A percentile compares a stretch with the other conserved stretches of the same genome.
Evolutionary conservation across 2,329 filamentous ascomycete genomes (phyloP).

Genomic region (Verticillium albo-atrum): DNA sequence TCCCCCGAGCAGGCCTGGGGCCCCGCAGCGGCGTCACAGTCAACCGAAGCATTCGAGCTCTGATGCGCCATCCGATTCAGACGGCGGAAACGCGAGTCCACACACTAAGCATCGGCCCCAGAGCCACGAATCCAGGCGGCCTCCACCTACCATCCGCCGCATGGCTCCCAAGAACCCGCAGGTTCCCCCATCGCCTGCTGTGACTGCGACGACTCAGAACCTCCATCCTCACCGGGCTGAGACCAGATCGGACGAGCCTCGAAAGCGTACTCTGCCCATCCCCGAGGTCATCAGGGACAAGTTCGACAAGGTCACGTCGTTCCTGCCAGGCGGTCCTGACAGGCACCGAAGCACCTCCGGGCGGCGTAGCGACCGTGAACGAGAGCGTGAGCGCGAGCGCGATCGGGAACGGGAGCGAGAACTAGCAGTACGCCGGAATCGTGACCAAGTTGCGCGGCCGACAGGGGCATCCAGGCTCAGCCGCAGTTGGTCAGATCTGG

Average conservation of each 20-base stretch:
- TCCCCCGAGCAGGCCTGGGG: constrained; percentile 25
- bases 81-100: constrained; percentile 14
- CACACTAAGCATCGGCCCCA: constrained; percentile 15
- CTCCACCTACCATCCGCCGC: constrained; percentile 27
- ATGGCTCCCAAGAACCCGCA: constrained; percentile 23
- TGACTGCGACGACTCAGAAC: constrained; percentile 9
- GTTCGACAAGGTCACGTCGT: constrained; percentile 38
- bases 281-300: constrained; percentile 38
- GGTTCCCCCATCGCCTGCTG: constrained; percentile 18
- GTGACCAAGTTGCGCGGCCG: constrained; percentile 29
- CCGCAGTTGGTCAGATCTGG: constrained; percentile 35
- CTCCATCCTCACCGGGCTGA: constrained; percentile 24
- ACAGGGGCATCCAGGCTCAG: constrained; percentile 30
- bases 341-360: constrained; percentile 31
- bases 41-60: constrained; percentile 39
- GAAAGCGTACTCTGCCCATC: constrained; percentile 28
- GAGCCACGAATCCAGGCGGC: constrained; percentile 19
- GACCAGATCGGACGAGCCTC: constrained; percentile 28
- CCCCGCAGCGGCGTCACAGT: constrained; percentile 39
- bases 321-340: constrained; percentile 34
- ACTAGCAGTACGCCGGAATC: constrained; percentile 24
- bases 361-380: constrained; percentile 10
- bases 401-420: neutral
- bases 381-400: neutral
- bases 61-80: constrained; percentile 36